phyloP scores from a whole-genome alignment of 441 rosid species.

The Croton laevigatus region DNA sequence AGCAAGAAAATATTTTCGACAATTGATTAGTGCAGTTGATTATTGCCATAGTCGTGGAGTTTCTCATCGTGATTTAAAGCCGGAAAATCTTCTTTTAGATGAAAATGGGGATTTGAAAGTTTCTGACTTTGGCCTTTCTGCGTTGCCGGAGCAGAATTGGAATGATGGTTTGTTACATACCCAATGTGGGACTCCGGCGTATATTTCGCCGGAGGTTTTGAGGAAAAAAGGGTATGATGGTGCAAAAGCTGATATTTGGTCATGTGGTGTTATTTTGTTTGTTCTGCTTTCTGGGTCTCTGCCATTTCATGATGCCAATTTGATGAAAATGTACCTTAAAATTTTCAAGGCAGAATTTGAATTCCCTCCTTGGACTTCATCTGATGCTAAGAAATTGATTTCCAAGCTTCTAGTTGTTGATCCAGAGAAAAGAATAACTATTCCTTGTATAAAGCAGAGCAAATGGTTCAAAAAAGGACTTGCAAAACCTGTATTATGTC shows the following conservation, averaged over 20 bases:
- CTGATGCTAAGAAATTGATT: too few species aligned
- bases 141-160: conserved; percentile 41
- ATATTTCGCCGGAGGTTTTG: conserved; percentile 50
- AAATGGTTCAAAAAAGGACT: conserved; percentile 43
- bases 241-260: conserved; percentile 49
- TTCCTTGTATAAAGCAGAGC: conserved; percentile 33
- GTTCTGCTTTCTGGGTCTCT: conserved; percentile 46
- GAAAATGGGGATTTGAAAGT: conserved; percentile 47
- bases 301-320: conserved; percentile 45
- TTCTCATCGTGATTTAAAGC: conserved; percentile 54
- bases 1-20: conserved; percentile 48
- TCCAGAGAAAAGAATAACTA: too few species aligned
- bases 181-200: conserved; percentile 51
- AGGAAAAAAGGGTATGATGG: conserved; percentile 52
- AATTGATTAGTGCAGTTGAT: conserved; percentile 46
- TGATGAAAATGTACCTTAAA: conserved; percentile 48
- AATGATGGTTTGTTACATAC: conserved; percentile 53
- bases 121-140: conserved; percentile 52
- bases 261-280: conserved; percentile 55
- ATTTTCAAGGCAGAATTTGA: conserved; percentile 46
- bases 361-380: too few species aligned
- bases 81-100: conserved; percentile 48
- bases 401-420: too few species aligned
- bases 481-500: background rate
- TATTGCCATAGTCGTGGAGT: conserved; percentile 58